Evolutionary conservation across 805 yeast genomes (phyloP).

Genomic region (Starmerella bombicola): DNA sequence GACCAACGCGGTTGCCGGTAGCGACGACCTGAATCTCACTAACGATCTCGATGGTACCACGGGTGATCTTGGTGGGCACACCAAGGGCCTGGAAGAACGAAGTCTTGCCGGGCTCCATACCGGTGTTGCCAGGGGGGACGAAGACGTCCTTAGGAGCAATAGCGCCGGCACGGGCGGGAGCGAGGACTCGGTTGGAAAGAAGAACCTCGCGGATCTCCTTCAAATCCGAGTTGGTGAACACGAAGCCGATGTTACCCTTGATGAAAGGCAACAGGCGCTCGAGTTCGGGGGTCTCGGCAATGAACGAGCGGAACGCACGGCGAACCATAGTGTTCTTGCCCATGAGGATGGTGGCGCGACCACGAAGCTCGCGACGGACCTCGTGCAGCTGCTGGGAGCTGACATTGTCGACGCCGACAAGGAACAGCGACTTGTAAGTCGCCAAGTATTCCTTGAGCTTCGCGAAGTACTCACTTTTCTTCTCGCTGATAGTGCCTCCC

Average conservation of each 20-base stretch:
- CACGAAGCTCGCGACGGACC: conserved; percentile 93
- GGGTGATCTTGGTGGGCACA: conserved; percentile 99
- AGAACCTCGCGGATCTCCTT: conserved; percentile 82
- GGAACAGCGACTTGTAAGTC: conserved; percentile 95
- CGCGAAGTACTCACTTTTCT: conserved; percentile 88
- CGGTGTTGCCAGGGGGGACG: conserved; percentile 99
- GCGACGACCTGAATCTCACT: conserved; percentile 91
- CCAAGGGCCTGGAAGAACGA: conserved; percentile 99
- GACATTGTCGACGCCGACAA: conserved; percentile 99
- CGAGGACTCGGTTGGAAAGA: conserved; percentile 91
- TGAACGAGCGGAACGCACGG: conserved; percentile 96
- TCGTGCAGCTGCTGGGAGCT: conserved; percentile 99
- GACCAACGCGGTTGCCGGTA: conserved; percentile 84
- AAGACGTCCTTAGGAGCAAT: conserved; percentile 94
- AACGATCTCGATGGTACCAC: conserved; percentile 99
- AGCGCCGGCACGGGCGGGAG: conserved; percentile 99
- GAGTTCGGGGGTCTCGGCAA: conserved; percentile 85
- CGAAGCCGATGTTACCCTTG: conserved; percentile 98
- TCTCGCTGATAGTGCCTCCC: conserved; percentile 85
- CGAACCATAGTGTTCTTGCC: conserved; percentile 99
- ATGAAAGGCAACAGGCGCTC: conserved; percentile 91
- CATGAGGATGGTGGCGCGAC: conserved; percentile 90
- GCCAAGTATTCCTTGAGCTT: conserved; percentile 91
- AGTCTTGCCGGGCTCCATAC: conserved; percentile 99
- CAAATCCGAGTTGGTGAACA: conserved; percentile 95